Conservation (phyloP, 2,329 filamentous ascomycete genomes). For the Beauveria caledonica region DNA sequence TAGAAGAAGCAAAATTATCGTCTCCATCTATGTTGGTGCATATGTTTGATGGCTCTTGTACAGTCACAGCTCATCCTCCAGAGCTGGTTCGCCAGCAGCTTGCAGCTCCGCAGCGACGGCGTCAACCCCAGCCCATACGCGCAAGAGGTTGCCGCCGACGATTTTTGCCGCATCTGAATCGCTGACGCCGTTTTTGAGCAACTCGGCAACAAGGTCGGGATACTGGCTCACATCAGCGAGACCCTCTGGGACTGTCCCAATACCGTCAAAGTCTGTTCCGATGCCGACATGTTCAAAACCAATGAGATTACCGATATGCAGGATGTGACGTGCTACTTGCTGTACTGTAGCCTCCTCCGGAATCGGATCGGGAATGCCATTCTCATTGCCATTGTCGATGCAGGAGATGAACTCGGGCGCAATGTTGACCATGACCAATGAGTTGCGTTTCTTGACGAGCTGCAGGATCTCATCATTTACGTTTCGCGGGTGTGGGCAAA, state of each 20-base stretch:
- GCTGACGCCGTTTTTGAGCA: slow-evolving; percentile 65
- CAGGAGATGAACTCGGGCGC: slow-evolving; percentile 76
- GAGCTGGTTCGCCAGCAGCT: slow-evolving; percentile 39
- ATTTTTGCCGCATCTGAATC: slow-evolving; percentile 68
- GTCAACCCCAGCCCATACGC: slow-evolving; percentile 79
- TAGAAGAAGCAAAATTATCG: background rate
- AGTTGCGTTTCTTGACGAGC: slow-evolving; percentile 63
- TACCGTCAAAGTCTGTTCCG: slow-evolving; percentile 85
- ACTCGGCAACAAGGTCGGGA: slow-evolving; percentile 66
- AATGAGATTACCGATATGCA: slow-evolving; percentile 72
- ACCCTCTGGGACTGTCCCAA: slow-evolving; percentile 56
- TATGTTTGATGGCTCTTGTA: background rate
- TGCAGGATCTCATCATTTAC: slow-evolving; percentile 77
- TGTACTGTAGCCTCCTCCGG: slow-evolving; percentile 62
- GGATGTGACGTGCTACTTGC: slow-evolving; percentile 73
- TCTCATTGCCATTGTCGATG: slow-evolving; percentile 45
- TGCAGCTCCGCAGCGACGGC: slow-evolving; percentile 60
- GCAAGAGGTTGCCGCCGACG: slow-evolving; percentile 70
- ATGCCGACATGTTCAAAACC: slow-evolving; percentile 84
- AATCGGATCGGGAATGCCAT: slow-evolving; percentile 60
- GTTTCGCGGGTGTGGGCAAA: slow-evolving; percentile 86
- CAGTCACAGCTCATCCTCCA: slow-evolving; percentile 43
- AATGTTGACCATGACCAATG: slow-evolving; percentile 89
- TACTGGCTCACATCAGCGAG: slow-evolving; percentile 81
- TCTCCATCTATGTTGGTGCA: background rate